These are phyloP conservation scores for Pyrenophora tritici-repentis DNA, from an alignment of 2,329 filamentous ascomycete species.

Conservation along the genomic window DNA sequence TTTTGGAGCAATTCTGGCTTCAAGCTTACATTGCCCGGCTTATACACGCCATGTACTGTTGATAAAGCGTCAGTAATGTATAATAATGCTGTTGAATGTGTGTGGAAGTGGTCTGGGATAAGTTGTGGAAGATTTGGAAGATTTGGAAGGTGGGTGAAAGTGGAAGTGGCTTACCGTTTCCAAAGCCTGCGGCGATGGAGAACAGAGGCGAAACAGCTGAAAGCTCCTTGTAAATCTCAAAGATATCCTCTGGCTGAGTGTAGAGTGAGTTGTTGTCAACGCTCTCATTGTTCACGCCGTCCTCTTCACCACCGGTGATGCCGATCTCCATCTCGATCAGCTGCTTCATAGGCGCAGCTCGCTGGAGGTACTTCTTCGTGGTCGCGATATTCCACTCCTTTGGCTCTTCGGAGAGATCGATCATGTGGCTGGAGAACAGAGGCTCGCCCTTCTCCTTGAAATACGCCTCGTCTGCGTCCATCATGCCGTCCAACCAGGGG, in stretches of 20 bases:
- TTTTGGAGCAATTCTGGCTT: too few relatives aligned
- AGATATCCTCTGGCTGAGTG: conserved; percentile 34
- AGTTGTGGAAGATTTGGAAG: too few relatives aligned
- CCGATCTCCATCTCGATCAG: conserved; percentile 98
- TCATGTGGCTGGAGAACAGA: conserved; percentile 82
- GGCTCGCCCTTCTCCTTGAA: conserved; percentile 80
- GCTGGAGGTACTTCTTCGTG: conserved; percentile 77
- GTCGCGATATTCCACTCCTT: conserved; percentile 84
- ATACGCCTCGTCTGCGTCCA: conserved; percentile 91
- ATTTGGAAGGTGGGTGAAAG: too few relatives aligned
- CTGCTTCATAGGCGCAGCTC: conserved; percentile 90
- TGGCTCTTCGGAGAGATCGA: conserved; percentile 83
- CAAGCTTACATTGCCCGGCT: conserved; percentile 61
- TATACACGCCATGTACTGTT: conserved; percentile 82
- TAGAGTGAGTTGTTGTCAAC: conserved; percentile 68
- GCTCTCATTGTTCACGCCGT: conserved; percentile 67
- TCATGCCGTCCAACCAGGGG: conserved; percentile 76
- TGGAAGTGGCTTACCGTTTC: conserved; percentile 60
- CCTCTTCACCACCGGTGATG: conserved; percentile 89
- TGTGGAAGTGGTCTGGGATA: too few relatives aligned
- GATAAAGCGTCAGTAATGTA: too few relatives aligned
- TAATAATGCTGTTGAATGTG: too few relatives aligned
- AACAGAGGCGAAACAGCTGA: conserved; percentile 88
- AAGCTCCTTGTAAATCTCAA: conserved; percentile 63
- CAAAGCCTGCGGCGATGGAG: conserved; percentile 82